Conservation (phyloP, 306 rosid species). For the Leucaena leucocephala region DNA sequence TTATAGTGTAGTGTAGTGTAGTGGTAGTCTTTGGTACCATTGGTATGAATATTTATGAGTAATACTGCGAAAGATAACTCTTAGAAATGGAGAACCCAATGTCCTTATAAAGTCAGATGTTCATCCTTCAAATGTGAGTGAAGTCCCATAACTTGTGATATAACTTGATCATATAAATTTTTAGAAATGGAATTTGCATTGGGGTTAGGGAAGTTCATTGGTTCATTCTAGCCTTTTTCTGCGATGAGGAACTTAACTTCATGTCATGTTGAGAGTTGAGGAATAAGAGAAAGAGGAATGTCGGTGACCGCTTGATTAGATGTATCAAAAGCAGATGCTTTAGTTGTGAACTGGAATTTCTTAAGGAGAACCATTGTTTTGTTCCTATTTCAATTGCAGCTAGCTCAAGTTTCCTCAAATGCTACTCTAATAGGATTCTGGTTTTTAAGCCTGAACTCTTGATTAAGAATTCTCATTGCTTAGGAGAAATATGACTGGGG, state of each 20-base stretch:
- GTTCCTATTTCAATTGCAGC: background rate
- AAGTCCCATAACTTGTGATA: background rate
- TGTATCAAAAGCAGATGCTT: conserved; percentile 3
- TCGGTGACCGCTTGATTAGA: conserved; percentile 6
- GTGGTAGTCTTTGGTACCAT: background rate
- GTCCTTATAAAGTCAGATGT: background rate
- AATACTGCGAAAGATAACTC: background rate
- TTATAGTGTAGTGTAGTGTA: background rate
- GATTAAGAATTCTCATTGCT: background rate
- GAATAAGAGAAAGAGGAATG: background rate
- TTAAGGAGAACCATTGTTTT: background rate
- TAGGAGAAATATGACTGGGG: background rate
- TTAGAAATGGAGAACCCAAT: background rate
- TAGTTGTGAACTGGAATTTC: background rate
- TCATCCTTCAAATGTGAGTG: background rate
- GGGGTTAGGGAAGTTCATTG: background rate
- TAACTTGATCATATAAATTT: background rate
- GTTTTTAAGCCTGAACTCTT: background rate
- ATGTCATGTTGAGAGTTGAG: background rate
- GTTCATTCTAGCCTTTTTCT: background rate
- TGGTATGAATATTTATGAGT: background rate
- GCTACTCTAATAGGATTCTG: background rate
- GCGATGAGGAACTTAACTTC: background rate
- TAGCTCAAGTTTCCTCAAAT: background rate
- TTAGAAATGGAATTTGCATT: background rate